A percentile compares a stretch with the other conserved stretches of the same genome.
phyloP scores from a whole-genome alignment of 2,329 filamentous ascomycete genomes.

The Botryotinia narcissicola region DNA sequence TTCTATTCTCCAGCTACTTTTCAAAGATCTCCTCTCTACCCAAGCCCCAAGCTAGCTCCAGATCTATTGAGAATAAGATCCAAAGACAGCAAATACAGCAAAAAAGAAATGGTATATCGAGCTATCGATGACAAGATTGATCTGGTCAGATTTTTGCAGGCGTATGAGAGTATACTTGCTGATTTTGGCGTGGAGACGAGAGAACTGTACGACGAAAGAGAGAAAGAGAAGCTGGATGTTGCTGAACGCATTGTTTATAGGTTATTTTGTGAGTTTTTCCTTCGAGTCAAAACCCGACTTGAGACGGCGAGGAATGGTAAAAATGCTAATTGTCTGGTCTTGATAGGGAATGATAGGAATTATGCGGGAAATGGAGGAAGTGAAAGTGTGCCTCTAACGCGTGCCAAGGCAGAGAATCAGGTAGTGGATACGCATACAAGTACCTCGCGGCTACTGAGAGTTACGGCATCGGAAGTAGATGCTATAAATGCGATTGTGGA shows the following conservation, averaged over 20 bases:
- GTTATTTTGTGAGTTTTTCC: constrained; percentile 3
- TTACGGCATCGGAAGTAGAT: background rate
- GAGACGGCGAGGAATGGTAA: too few relatives aligned
- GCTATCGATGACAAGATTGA: constrained; percentile 10
- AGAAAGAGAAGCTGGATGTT: background rate
- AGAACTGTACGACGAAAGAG: background rate
- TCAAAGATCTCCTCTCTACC: background rate
- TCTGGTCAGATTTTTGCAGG: constrained; percentile 9
- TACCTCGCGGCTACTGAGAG: background rate
- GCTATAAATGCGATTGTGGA: constrained; percentile 9
- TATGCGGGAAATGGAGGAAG: background rate
- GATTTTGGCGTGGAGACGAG: background rate
- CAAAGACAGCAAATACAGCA: background rate
- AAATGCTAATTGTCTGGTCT: background rate
- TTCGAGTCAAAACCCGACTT: fast-evolving
- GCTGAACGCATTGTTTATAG: background rate
- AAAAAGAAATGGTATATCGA: constrained; percentile 10
- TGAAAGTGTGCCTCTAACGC: background rate
- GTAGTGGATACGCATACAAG: too few relatives aligned
- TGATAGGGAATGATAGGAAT: background rate
- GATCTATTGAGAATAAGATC: fast-evolving
- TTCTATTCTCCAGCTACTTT: background rate
- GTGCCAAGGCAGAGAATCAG: too few relatives aligned
- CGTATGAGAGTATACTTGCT: constrained; percentile 8
- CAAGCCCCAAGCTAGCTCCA: too few relatives aligned